Conservation (phyloP, 345 rosid genomes). For the Lumnitzera littorea region DNA sequence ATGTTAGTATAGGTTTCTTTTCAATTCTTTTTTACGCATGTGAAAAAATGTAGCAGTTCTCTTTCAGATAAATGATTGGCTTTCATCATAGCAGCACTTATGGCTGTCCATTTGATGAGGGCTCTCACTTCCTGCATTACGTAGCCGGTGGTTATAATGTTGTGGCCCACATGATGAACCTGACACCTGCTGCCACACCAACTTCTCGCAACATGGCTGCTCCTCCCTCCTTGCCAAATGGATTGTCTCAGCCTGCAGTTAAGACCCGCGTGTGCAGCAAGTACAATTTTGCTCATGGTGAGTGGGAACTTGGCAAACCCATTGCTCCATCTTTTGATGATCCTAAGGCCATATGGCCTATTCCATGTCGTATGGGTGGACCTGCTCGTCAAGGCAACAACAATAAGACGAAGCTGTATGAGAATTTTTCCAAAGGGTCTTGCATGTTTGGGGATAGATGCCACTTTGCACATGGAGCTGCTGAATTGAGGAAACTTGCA, state of each 20-base stretch:
- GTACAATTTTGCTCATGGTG: constrained; percentile 64
- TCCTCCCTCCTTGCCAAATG: constrained; percentile 27
- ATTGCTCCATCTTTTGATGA: constrained; percentile 37
- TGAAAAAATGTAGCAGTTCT: no score
- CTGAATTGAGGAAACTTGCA: constrained; percentile 61
- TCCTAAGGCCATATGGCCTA: constrained; percentile 32
- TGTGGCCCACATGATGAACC: constrained; percentile 71
- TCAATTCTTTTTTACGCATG: no score
- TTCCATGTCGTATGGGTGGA: constrained; percentile 37
- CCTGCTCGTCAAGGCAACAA: constrained; percentile 41
- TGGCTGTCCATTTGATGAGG: constrained; percentile 91
- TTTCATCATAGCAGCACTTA: constrained; percentile 49
- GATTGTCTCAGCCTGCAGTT: constrained; percentile 26
- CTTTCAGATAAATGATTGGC: no score
- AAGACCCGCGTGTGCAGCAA: constrained; percentile 63
- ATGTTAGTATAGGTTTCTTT: no score
- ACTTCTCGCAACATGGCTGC: constrained; percentile 38
- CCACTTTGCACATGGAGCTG: constrained; percentile 91
- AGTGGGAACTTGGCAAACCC: constrained; percentile 64
- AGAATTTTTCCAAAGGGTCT: constrained; percentile 61
- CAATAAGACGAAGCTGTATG: constrained; percentile 81
- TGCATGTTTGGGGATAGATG: constrained; percentile 90
- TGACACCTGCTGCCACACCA: constrained; percentile 34
- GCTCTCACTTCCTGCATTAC: constrained; percentile 79
- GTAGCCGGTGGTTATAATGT: constrained; percentile 82